phyloP scores from a whole-genome alignment of 1,284 basidiomycete species.

The Papiliotrema nemorosa region DNA sequence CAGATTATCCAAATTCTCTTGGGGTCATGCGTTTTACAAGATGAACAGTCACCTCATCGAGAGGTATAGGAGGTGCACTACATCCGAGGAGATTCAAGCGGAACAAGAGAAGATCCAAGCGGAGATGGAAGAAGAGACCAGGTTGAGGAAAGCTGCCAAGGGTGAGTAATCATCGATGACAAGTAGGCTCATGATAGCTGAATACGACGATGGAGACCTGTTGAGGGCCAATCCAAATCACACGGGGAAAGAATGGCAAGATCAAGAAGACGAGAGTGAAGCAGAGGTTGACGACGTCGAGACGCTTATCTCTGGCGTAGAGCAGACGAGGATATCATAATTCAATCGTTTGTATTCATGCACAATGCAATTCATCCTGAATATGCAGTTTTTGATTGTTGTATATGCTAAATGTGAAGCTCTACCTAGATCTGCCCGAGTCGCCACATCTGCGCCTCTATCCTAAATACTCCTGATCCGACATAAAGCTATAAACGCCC shows the following conservation, averaged over 20 bases:
- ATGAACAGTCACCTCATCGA: constrained; percentile 73
- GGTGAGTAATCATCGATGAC: background rate
- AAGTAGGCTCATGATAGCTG: constrained; percentile 14
- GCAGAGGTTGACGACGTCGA: constrained; percentile 39
- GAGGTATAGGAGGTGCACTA: constrained; percentile 66
- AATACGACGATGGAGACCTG: constrained; percentile 52
- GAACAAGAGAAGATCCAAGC: constrained; percentile 71
- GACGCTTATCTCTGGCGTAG: constrained; percentile 27
- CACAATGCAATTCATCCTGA: background rate
- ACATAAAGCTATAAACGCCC: too few species aligned
- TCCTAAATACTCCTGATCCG: background rate
- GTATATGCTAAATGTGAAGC: background rate
- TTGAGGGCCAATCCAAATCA: constrained; percentile 62
- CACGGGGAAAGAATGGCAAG: constrained; percentile 31
- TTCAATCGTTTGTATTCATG: background rate
- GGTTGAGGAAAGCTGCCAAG: constrained; percentile 47
- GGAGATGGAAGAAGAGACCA: constrained; percentile 66
- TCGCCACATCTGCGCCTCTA: background rate
- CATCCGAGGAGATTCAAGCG: constrained; percentile 60
- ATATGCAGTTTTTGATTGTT: background rate
- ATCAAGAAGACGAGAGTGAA: constrained; percentile 15
- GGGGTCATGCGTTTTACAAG: constrained; percentile 79
- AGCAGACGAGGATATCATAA: constrained; percentile 12
- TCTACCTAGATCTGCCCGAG: background rate
- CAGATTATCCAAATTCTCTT: constrained; percentile 65